Conservation (phyloP, 1,284 basidiomycete genomes). For the Dichomitus squalens region DNA sequence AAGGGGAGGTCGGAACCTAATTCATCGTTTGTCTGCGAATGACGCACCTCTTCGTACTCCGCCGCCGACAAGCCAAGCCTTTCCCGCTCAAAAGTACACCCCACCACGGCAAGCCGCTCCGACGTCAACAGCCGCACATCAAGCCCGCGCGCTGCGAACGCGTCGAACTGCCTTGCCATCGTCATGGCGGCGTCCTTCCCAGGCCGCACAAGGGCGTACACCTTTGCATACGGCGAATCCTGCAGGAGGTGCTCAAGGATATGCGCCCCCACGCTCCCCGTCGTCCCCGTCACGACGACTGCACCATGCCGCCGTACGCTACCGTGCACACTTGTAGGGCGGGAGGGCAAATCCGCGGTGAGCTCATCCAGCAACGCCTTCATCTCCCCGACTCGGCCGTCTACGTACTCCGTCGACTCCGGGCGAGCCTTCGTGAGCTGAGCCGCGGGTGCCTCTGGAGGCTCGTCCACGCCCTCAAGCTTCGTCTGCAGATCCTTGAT, state of each 20-base stretch:
- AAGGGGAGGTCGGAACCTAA: background rate
- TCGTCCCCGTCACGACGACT: background rate
- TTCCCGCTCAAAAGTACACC: background rate
- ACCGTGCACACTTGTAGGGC: background rate
- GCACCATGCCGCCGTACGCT: background rate
- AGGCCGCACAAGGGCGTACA: background rate
- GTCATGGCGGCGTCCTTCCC: background rate
- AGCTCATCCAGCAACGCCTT: background rate
- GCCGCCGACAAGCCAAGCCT: background rate
- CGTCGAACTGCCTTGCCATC: background rate
- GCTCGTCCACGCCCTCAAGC: background rate
- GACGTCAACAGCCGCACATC: background rate
- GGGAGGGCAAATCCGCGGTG: background rate
- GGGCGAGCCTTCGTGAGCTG: background rate
- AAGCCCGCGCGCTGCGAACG: background rate
- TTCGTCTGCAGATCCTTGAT: conserved; percentile 17
- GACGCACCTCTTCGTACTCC: background rate
- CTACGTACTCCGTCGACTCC: background rate
- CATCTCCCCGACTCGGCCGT: background rate
- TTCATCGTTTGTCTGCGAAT: background rate
- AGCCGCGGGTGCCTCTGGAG: background rate
- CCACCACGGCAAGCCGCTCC: background rate
- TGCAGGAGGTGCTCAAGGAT: background rate
- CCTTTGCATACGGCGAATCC: background rate
- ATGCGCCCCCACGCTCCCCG: background rate